Percentiles rank a stretch among this genome's conserved stretches.
Conservation (phyloP, 768 basidiomycete genomes). For the Gloeophyllum trabeum region DNA sequence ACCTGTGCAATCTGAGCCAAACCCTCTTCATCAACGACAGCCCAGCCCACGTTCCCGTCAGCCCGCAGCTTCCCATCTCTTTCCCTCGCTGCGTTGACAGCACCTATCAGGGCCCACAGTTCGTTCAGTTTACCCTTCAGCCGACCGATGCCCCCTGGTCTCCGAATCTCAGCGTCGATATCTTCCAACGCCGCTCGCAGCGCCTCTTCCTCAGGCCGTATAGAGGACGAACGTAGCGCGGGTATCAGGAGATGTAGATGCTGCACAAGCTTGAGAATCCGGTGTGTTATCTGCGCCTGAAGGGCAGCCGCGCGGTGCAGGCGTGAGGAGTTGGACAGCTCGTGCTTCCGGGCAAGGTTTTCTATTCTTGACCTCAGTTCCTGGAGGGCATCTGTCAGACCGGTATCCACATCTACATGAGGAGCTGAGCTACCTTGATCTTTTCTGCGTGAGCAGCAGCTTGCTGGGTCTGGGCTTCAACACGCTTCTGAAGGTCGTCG, state of each 20-base stretch:
- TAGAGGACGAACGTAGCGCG: constrained; percentile 58
- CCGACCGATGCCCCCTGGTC: constrained; percentile 38
- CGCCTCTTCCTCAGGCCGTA: constrained; percentile 73
- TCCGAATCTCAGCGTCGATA: constrained; percentile 59
- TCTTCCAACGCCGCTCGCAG: constrained; percentile 62
- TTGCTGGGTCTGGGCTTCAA: constrained; percentile 63
- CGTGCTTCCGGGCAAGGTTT: constrained; percentile 48
- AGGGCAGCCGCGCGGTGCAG: constrained; percentile 48
- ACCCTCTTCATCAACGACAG: constrained; percentile 82
- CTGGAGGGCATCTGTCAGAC: constrained; percentile 10
- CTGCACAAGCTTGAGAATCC: constrained; percentile 57
- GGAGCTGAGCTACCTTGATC: constrained; percentile 31
- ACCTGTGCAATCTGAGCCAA: constrained; percentile 69
- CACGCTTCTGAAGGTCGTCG: constrained; percentile 68
- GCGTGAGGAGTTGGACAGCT: constrained; percentile 56
- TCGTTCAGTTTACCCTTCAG: constrained; percentile 70
- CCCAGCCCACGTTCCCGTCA: constrained; percentile 49
- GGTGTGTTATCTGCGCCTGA: constrained; percentile 62
- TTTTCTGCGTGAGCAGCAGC: constrained; percentile 57
- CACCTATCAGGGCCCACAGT: constrained; percentile 76
- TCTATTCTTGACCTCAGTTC: constrained; percentile 59
- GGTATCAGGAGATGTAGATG: constrained; percentile 77
- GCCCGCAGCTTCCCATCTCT: constrained; percentile 28
- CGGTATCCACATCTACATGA: not conserved
- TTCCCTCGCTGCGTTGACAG: constrained; percentile 49